Evolutionary conservation across 2,329 filamentous ascomycete species (phyloP).

Genomic region (Fusarium paranaense): DNA sequence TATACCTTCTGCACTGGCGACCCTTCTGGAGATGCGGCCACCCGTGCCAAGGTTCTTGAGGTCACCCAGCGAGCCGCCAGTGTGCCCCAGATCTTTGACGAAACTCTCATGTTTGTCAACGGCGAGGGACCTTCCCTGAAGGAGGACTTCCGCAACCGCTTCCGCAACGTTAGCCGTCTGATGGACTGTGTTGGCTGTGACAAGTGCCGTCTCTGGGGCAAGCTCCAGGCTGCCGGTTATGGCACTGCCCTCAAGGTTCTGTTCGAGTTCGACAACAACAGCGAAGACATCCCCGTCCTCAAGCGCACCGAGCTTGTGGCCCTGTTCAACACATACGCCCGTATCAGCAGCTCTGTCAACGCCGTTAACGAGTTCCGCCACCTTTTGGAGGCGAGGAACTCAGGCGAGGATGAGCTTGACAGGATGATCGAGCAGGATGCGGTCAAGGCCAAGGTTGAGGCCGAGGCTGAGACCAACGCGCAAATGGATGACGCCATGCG

Average conservation of each 20-base stretch:
- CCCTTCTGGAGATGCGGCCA: constrained; percentile 78
- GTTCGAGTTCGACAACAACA: constrained; percentile 86
- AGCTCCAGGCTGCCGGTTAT: constrained; percentile 94
- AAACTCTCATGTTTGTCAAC: constrained; percentile 93
- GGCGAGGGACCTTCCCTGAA: constrained; percentile 82
- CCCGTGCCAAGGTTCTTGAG: constrained; percentile 83
- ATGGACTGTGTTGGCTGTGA: constrained; percentile 99
- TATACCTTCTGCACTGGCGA: constrained; percentile 97
- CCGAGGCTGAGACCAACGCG: constrained; percentile 47
- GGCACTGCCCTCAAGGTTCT: constrained; percentile 95
- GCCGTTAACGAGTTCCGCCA: constrained; percentile 78
- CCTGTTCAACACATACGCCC: constrained; percentile 91
- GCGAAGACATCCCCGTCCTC: constrained; percentile 74
- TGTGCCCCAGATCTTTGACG: constrained; percentile 88
- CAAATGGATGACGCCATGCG: constrained; percentile 54
- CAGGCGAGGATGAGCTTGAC: constrained; percentile 40
- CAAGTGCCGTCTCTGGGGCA: constrained; percentile 98
- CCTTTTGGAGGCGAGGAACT: constrained; percentile 59
- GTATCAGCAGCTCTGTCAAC: constrained; percentile 83
- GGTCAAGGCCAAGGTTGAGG: constrained; percentile 42
- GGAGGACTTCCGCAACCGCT: constrained; percentile 96
- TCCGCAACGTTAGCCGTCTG: constrained; percentile 93
- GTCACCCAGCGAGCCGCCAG: constrained; percentile 78
- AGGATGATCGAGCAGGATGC: constrained; percentile 50
- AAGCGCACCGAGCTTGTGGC: constrained; percentile 94